Conservation (phyloP, 306 rosid genomes). For the Vigna radiata region DNA sequence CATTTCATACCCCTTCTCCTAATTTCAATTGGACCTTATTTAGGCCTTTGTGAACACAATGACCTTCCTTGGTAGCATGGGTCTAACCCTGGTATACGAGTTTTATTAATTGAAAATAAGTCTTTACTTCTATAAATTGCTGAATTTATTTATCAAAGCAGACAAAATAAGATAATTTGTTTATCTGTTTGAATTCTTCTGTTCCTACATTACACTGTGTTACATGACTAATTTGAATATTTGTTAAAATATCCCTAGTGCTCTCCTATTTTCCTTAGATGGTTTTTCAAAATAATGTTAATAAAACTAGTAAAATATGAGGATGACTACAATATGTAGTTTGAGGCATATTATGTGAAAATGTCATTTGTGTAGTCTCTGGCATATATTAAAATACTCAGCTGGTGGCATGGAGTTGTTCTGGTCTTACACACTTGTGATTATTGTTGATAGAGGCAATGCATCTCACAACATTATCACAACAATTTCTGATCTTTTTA, state of each 20-base stretch:
- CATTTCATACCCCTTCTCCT: conserved; percentile 14
- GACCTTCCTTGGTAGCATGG: conserved; percentile 4
- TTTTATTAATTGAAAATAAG: conserved; percentile 27
- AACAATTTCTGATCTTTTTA: conserved; percentile 18
- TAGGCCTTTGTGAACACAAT: conserved; percentile 10
- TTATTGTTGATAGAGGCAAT: conserved; percentile 14
- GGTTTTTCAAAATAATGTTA: conserved; percentile 17
- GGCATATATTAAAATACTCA: conserved; percentile 4
- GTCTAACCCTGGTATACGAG: not conserved
- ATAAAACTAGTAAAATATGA: not conserved
- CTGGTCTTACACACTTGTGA: conserved; percentile 3
- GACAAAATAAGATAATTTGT: not conserved
- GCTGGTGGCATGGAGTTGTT: conserved; percentile 16
- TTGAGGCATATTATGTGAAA: conserved; percentile 2
- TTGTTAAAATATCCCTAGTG: conserved; percentile 2
- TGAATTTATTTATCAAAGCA: conserved; percentile 4
- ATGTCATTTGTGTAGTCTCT: conserved; percentile 10
- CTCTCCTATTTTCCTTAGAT: conserved; percentile 19
- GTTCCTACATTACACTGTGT: not conserved
- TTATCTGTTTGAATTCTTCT: conserved; percentile 19
- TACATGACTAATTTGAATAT: conserved; percentile 24
- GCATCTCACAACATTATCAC: not conserved
- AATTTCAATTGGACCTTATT: not conserved
- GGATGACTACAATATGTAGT: conserved; percentile 5
- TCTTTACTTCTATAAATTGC: conserved; percentile 1